A percentile compares a stretch with the other conserved stretches of the same genome.
Evolutionary conservation across 2,329 filamentous ascomycete genomes (phyloP).

Genomic region (Colletotrichum theobromicola): DNA sequence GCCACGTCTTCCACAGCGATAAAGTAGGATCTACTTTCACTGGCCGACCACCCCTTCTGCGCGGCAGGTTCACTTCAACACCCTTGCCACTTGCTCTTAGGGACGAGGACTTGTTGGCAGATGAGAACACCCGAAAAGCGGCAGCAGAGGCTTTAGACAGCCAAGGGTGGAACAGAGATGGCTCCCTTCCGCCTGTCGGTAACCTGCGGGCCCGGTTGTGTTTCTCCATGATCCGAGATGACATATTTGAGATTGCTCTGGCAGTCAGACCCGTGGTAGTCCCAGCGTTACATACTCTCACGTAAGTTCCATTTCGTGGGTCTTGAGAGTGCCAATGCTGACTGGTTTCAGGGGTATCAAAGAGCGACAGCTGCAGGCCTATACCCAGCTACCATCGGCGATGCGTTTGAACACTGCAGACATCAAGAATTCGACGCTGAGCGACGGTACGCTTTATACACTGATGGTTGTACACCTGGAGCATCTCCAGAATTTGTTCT

Average conservation of each 20-base stretch:
- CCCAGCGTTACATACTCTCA: background rate
- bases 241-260: background rate
- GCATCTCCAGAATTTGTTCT: background rate
- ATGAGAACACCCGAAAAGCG: background rate
- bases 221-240: background rate
- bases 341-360: background rate
- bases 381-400: background rate
- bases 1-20: background rate
- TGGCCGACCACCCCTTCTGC: background rate
- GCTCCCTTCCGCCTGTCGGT: rapidly evolving
- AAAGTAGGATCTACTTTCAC: background rate
- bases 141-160: background rate
- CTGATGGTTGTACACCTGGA: background rate
- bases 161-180: background rate
- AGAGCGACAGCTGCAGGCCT: background rate
- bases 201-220: background rate
- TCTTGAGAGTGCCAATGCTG: background rate
- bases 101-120: background rate
- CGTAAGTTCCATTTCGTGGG: background rate
- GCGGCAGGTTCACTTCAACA: background rate
- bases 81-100: background rate
- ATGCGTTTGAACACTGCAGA: background rate
- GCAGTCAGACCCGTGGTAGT: background rate
- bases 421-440: background rate
- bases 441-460: background rate